Evolutionary conservation across 352 stramenopile genomes (phyloP).

Genomic region (Phytopythium ostracodes): DNA sequence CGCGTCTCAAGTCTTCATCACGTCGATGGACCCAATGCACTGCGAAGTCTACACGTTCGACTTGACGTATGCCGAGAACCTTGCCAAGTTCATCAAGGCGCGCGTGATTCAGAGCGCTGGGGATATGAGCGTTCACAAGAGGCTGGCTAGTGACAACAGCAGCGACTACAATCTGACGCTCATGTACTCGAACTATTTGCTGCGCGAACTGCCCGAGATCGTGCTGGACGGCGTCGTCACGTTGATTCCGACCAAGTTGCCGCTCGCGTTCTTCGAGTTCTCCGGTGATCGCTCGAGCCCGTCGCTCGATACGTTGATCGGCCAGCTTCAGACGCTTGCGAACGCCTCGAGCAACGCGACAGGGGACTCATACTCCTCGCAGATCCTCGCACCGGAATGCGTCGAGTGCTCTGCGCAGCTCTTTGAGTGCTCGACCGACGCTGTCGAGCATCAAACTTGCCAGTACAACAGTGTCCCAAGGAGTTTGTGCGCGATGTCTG

Average conservation of each 20-base stretch:
- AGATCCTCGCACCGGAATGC: constrained; percentile 12
- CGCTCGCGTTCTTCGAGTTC: constrained; percentile 2
- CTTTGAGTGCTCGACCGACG: not conserved
- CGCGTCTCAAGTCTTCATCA: not conserved
- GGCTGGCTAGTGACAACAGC: not conserved
- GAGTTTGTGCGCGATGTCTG: not conserved
- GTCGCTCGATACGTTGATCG: not conserved
- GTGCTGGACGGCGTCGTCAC: not conserved
- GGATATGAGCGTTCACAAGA: not conserved
- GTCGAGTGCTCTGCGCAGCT: constrained; percentile 9
- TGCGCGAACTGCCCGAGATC: not conserved
- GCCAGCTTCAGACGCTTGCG: not conserved
- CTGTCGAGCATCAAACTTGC: not conserved
- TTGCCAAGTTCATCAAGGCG: not conserved
- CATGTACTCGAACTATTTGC: not conserved
- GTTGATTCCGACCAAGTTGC: not conserved
- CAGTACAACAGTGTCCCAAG: not conserved
- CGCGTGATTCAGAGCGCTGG: not conserved
- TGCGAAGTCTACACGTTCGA: not conserved
- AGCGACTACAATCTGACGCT: not conserved
- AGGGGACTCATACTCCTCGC: not conserved
- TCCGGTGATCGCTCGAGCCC: not conserved
- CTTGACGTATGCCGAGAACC: not conserved
- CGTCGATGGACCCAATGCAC: not conserved
- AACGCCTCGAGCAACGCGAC: not conserved